Evolutionary conservation across 129 eudicot genomes (phyloP).

Genomic region (Tagetes erecta): DNA sequence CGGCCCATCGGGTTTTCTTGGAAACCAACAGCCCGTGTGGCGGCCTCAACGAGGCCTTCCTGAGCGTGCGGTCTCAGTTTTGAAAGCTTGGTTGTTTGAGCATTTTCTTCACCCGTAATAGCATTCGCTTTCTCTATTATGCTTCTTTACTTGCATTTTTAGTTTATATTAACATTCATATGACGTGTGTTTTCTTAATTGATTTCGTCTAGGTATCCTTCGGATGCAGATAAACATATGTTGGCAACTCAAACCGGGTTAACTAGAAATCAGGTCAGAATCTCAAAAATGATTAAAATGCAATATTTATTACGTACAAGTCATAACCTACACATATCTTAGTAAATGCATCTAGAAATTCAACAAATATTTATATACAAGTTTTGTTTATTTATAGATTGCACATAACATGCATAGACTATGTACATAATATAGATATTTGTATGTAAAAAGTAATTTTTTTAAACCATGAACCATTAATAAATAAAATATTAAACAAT

Average conservation of each 20-base stretch:
- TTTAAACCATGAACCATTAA: no score
- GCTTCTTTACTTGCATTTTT: not conserved
- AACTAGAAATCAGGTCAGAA: conserved; percentile 77
- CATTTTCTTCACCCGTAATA: conserved; percentile 94
- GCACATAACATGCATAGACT: no score
- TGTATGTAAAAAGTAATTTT: no score
- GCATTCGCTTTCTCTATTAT: conserved; percentile 16
- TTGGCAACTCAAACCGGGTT: conserved; percentile 86
- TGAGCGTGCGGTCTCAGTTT: conserved; percentile 83
- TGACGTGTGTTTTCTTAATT: no score
- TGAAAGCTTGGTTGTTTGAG: conserved; percentile 87
- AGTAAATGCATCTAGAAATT: no score
- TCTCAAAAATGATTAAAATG: not conserved
- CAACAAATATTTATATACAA: no score
- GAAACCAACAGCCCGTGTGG: conserved; percentile 73
- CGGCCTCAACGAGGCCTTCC: conserved; percentile 96
- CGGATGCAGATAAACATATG: conserved; percentile 90
- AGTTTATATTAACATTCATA: no score
- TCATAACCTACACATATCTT: no score
- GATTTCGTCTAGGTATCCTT: conserved; percentile 65
- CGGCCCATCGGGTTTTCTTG: conserved; percentile 36
- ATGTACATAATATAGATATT: no score
- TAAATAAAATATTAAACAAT: no score
- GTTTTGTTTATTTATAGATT: no score
- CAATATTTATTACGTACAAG: no score